These are phyloP conservation scores for Mrakia gelida DNA, from an alignment of 768 basidiomycete species.

Conservation along the genomic window DNA sequence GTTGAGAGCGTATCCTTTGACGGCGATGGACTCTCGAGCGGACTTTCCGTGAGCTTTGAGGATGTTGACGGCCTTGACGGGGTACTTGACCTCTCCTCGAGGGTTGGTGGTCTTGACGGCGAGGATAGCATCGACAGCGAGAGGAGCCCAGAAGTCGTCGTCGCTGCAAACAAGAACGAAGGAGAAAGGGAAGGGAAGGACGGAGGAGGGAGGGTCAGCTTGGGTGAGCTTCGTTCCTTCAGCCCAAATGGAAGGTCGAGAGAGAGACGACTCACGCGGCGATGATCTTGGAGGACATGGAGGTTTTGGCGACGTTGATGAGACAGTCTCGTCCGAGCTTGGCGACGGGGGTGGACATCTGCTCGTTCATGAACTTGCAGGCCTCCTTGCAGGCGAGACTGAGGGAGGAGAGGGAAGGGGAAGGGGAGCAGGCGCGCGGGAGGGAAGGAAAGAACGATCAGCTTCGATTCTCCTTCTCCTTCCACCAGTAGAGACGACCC, in stretches of 20 bases:
- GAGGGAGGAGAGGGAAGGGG: not conserved
- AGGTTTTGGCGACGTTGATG: conserved; percentile 94
- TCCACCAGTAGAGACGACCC: not conserved
- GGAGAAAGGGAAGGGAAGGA: not conserved
- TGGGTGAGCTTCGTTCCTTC: not conserved
- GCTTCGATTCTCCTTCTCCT: not conserved
- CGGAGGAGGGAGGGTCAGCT: not conserved
- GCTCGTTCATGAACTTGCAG: conserved; percentile 96
- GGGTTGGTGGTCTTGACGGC: conserved; percentile 91
- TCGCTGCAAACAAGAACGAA: conserved; percentile 57
- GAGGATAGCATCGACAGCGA: conserved; percentile 98
- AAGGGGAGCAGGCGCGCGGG: not conserved
- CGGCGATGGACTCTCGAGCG: conserved; percentile 87
- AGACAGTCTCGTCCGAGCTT: conserved; percentile 83
- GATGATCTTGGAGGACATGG: conserved; percentile 98
- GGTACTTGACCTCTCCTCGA: conserved; percentile 95
- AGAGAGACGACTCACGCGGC: conserved; percentile 64
- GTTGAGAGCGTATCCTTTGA: conserved; percentile 95
- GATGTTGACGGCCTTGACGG: conserved; percentile 97
- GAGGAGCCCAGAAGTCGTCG: conserved; percentile 94
- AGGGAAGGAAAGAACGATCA: not conserved
- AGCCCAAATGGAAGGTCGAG: not conserved
- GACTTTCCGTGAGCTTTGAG: conserved; percentile 96
- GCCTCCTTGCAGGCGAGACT: conserved; percentile 90
- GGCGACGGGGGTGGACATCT: conserved; percentile 91